These are phyloP conservation scores for Protomyces macrosporus DNA, from an alignment of 1,139 yeast species.

Conservation along the genomic window DNA sequence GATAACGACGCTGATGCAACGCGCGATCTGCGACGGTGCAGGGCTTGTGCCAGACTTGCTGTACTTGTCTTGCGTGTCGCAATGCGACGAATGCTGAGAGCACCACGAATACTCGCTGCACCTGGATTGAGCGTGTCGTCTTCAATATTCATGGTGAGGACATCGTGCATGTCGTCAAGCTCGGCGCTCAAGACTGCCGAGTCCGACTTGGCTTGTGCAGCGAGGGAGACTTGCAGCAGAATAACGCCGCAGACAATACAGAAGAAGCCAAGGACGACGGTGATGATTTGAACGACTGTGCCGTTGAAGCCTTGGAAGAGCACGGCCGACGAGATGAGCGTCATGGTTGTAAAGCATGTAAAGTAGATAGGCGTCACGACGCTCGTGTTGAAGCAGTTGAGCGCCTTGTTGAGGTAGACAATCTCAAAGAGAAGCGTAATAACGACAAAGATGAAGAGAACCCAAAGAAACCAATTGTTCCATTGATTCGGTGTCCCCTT, in stretches of 20 bases:
- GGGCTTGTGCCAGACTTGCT: not conserved
- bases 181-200: constrained; percentile 24
- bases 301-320: constrained; percentile 30
- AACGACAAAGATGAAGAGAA: constrained; percentile 28
- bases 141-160: constrained; percentile 4
- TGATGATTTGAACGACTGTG: constrained; percentile 26
- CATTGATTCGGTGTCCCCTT: constrained; percentile 29
- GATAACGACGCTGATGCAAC: not conserved
- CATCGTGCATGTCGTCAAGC: constrained; percentile 25
- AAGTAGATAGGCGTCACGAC: constrained; percentile 31
- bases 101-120: constrained; percentile 22
- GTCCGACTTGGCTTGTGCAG: constrained; percentile 25
- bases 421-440: constrained; percentile 28
- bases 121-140: constrained; percentile 22
- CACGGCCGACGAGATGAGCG: constrained; percentile 30
- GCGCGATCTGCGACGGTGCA: not conserved
- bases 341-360: constrained; percentile 28
- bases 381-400: constrained; percentile 30
- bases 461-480: constrained; percentile 30
- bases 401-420: constrained; percentile 30
- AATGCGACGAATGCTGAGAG: constrained; percentile 15
- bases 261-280: constrained; percentile 29
- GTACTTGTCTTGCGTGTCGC: constrained; percentile 3
- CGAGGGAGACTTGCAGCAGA: constrained; percentile 28
- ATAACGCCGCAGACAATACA: constrained; percentile 28